Base-by-base conservation (phyloP, 306 rosid species). In the Hylodesmum podocarpum region DNA sequence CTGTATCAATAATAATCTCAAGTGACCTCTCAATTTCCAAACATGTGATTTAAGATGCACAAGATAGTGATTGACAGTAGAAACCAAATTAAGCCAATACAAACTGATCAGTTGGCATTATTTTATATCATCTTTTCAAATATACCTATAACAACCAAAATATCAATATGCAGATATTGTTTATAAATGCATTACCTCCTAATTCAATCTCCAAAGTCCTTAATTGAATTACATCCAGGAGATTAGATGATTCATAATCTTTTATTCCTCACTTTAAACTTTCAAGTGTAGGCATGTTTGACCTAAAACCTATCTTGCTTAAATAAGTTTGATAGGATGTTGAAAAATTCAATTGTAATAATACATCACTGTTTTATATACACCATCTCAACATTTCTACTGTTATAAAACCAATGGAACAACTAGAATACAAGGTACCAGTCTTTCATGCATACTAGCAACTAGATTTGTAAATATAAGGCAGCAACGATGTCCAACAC, bases 1-100 rank as follows among this genome's bases (percentile, higher is more conserved):
- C 51, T 51, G 61, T 62, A 59, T 77, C 0, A 18, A 80, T 14
- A 66, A 58, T 40, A 67, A 44, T 51, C 40, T 51, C 55, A n/a
- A 41, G 37, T 53, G 46, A 77, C 13, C 70, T 64, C 37, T 28
- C 59, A 54, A 18, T 49, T 53, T 69, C 55, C 66, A 34, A 53
- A 49, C 54, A 61, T 40, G 40, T 12, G n/a, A 15, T 53, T 33
- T 21, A 75, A 41, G 73, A 59, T 22, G 57, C 66, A 80, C 53
- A 78, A 59, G 6, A 39, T 40, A 44, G 59, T 33, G 53, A 73
- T 12, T 66, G 70, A 73, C 53, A 18, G 50, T 18, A 44, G 13
- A 27, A 51, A 72, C 70, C 66, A 15, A 57, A 25, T 44, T 4
- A 46, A 64, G 69, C 22, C 70, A 6, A 80, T n/a, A 16, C 43